Evolutionary conservation across 2,329 filamentous ascomycete genomes (phyloP).

Genomic region (Cryphonectria naterciae): DNA sequence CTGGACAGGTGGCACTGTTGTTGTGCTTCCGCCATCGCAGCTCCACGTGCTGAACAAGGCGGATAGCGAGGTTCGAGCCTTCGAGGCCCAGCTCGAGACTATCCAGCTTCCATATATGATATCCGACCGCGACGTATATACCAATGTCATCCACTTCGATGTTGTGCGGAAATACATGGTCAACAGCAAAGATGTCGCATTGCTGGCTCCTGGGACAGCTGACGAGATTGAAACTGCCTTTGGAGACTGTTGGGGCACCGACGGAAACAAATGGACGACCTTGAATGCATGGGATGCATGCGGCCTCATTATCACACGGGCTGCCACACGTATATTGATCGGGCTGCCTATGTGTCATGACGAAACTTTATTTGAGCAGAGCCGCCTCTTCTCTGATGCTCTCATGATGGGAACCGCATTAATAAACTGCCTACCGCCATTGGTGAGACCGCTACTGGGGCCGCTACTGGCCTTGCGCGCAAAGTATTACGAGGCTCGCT

Average conservation of each 20-base stretch:
- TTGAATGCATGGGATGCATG: background rate
- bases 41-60: too few relatives aligned
- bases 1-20: too few relatives aligned
- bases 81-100: slow-evolving; percentile 2
- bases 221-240: background rate
- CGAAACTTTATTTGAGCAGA: background rate
- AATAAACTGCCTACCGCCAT: slow-evolving; percentile 11
- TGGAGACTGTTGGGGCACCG: background rate
- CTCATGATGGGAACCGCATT: background rate
- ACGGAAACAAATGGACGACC: background rate
- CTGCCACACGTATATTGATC: background rate
- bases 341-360: background rate
- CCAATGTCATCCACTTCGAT: background rate
- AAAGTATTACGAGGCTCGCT: background rate
- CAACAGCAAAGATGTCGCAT: background rate
- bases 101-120: slow-evolving; percentile 2
- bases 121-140: background rate
- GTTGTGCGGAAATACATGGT: background rate
- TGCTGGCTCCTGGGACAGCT: background rate
- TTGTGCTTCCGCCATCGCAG: too few relatives aligned
- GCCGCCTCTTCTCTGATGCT: too few relatives aligned
- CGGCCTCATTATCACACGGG: background rate
- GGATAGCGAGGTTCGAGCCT: too few relatives aligned
- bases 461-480: background rate
- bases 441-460: too few relatives aligned